Conservation (phyloP, 2,329 filamentous ascomycete species). For the Ceratocystis harringtonii region DNA sequence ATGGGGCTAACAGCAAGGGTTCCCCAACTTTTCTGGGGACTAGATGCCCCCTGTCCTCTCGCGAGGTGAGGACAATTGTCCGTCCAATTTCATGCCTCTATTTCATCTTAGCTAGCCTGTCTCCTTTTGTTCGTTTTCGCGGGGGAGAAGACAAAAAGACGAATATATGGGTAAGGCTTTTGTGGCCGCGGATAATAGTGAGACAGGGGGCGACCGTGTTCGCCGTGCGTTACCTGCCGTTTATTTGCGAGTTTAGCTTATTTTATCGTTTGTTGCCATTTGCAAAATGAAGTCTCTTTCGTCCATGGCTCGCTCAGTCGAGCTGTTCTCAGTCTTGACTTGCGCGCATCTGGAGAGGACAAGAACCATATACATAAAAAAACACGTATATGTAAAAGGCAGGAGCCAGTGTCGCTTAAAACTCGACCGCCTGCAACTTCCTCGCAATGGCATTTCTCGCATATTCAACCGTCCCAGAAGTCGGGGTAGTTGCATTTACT, state of each 20-base stretch:
- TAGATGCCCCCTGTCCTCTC: not conserved
- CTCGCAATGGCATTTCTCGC: not conserved
- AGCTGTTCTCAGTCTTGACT: not conserved
- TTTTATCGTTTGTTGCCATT: not conserved
- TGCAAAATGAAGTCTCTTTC: not conserved
- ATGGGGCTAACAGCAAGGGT: not conserved
- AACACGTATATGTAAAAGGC: not conserved
- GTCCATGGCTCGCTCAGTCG: too few relatives aligned
- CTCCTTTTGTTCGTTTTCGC: not conserved
- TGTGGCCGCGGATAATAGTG: not conserved
- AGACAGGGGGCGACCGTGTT: not conserved
- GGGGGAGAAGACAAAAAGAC: not conserved
- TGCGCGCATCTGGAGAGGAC: not conserved
- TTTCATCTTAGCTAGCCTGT: not conserved
- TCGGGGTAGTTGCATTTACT: not conserved
- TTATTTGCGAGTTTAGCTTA: not conserved
- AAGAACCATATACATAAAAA: not conserved
- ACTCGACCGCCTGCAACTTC: not conserved
- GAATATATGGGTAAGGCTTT: too few relatives aligned
- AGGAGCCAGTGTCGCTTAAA: not conserved
- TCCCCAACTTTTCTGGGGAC: constrained; percentile 6
- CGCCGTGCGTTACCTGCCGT: not conserved
- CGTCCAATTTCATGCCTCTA: not conserved
- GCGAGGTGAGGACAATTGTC: too few relatives aligned
- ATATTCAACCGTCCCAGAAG: not conserved